Base-by-base conservation (phyloP, 257 asterid genomes). In the Solanum neorickii region DNA sequence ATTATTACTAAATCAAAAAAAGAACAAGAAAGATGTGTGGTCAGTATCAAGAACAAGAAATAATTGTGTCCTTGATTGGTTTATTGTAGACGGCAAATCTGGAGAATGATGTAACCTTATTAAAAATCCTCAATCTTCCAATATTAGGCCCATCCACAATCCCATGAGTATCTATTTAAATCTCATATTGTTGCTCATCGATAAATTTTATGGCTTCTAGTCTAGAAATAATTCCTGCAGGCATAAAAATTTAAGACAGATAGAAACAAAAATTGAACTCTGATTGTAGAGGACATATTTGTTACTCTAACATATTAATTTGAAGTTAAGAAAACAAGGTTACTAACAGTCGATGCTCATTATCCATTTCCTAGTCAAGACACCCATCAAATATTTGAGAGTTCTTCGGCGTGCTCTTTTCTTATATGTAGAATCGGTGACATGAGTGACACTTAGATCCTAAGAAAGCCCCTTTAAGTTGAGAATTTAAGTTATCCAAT, bases 311-410 rank as follows among this genome's bases (percentile, higher is more conserved):
- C 70, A 83, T 73, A 68, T 73, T 73, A 14, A 39, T 66, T 25
- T 39, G 16, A 65, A 65, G 44, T 39, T 49, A 47, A 42, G 12
- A 5, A 47, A 42, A 60, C 39, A 83, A 80, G 65, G 35, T 15
- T 82, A 92, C 99, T 93, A 82, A 97, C 99, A 97, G 12, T 93
- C 89, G 12, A 93, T 91, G 84, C 91, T 92, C 89, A 97, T 83
- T 87, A 95, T 92, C 99, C 99, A 97, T 93, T 95, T 95, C 82
- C 99, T 98, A 89, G 93, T 96, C 92, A 97, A 86, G 88, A 97
- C 90, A 39, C 98, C 98, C 99, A 94, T 97, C 92, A 97, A 89
- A 90, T 91, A 93, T 86, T 97, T 97, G 88, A 94, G 94, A 83
- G 98, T 97, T 87, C 99, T 91, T 92, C 92, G 92, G 90, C 99